Evolutionary conservation across 2,329 filamentous ascomycete genomes (phyloP), one percentile per base, ranked within the genome.

Genomic region (Elsinoe batatas): DNA sequence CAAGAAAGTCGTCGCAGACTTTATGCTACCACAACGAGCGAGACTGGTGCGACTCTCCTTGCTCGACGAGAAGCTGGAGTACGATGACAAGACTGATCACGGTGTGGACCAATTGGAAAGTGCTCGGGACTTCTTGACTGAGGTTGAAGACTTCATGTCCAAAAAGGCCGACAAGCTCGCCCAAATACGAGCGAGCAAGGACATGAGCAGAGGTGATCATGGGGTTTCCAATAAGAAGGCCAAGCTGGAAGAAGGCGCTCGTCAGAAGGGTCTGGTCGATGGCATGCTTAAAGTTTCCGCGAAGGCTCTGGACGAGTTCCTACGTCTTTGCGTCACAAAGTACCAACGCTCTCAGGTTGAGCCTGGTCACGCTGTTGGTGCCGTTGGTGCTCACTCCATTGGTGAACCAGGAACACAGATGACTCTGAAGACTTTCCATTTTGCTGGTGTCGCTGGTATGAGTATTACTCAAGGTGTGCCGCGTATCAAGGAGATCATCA

Each of bases 401-500:
- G 93, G 93, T 72, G 93, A 98, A 67, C 93, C 93, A 0, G 93
- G 93, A 68, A 98, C 93, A 0, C 93, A 98, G 71, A 98, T 98
- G 93, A 98, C 93, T 1, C 75, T 98, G 61, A 97, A 97, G 74
- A 97, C 93, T 68, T 97, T 97, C 82, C 93, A 97, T 86, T 98
- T 98, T 76, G 93, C 93, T 68, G 93, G 93, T 87, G 93, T 98
- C 61, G 93, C 93, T 42, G 91, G 91, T 69, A 97, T 98, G 93
- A 95, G 89, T 79, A 95, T 98, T 67, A 98, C 93, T 0, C 89
- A 96, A 67, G 93, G 93, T 87, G 93, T 98, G 5, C 93, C 93
- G 1, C 91, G 93, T 84, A 98, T 98, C 76, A 98, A 98, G 74
- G 93, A 98, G 77, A 98, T 98, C 63, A 98, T 98, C 82, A 98